Conservation (phyloP, 495 filamentous ascomycete species). For the Filosporella fistucella region DNA sequence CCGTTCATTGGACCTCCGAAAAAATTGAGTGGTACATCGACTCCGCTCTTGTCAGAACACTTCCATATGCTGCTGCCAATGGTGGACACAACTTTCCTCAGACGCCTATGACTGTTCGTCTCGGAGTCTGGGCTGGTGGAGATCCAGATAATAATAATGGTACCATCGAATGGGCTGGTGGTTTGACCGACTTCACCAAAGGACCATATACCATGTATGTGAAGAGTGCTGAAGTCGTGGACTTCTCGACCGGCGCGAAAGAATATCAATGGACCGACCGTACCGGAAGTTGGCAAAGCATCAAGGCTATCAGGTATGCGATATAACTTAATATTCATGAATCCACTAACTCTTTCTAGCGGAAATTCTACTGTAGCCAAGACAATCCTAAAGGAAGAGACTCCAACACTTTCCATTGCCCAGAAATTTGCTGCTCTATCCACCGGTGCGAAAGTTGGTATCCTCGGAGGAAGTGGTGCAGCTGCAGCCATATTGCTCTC, state of each 20-base stretch:
- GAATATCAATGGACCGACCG: slow-evolving; percentile 66
- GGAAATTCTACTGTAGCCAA: slow-evolving; percentile 59
- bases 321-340: background rate
- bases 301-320: slow-evolving; percentile 60
- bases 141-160: slow-evolving; percentile 57
- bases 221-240: slow-evolving; percentile 57
- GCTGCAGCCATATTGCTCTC: slow-evolving; percentile 45
- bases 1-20: slow-evolving; percentile 74
- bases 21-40: slow-evolving; percentile 73
- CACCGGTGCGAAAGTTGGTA: slow-evolving; percentile 46
- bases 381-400: slow-evolving; percentile 24
- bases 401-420: slow-evolving; percentile 31
- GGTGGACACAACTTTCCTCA: slow-evolving; percentile 69
- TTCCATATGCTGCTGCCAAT: slow-evolving; percentile 60
- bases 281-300: slow-evolving; percentile 64
- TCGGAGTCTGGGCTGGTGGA: slow-evolving; percentile 86
- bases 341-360: slow-evolving; percentile 27
- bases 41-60: slow-evolving; percentile 57
- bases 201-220: slow-evolving; percentile 77
- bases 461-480: slow-evolving; percentile 53
- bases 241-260: slow-evolving; percentile 63
- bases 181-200: slow-evolving; percentile 62
- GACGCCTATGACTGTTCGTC: slow-evolving; percentile 77
- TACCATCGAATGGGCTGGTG: slow-evolving; percentile 72
- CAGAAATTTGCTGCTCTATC: slow-evolving; percentile 57